phyloP scores from a whole-genome alignment of 169 alveolate genomes.

The Cryptosporidium ubiquitum region DNA sequence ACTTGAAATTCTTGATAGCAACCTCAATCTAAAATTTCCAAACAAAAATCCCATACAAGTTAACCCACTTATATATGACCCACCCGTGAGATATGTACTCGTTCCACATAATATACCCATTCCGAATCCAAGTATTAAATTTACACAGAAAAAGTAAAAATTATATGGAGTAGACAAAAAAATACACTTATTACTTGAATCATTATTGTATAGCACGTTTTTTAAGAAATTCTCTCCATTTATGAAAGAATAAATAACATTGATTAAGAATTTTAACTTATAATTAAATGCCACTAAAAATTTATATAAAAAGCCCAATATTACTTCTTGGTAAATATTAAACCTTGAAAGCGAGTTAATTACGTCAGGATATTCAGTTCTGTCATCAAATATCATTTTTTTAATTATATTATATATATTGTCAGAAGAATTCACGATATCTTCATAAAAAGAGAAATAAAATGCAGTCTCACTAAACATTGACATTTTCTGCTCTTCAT shows the following conservation, averaged over 20 bases:
- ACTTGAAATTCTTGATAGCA: slow-evolving; percentile 75
- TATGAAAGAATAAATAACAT: neutral
- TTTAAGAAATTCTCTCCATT: neutral
- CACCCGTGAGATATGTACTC: slow-evolving; percentile 38
- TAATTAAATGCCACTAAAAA: neutral
- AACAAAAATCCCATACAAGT: slow-evolving; percentile 76
- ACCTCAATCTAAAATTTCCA: slow-evolving; percentile 70
- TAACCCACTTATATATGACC: slow-evolving; percentile 72
- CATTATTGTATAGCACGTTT: neutral
- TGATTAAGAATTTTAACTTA: neutral
- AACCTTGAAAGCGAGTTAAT: slow-evolving; percentile 78
- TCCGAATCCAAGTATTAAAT: slow-evolving; percentile 57
- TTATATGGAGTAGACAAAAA: slow-evolving; percentile 65
- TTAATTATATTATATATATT: neutral
- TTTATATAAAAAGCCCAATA: slow-evolving; percentile 72
- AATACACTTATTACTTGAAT: neutral
- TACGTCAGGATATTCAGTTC: slow-evolving; percentile 78
- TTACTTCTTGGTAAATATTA: slow-evolving; percentile 77
- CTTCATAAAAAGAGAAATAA: slow-evolving; percentile 77
- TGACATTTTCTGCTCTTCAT: slow-evolving; percentile 55
- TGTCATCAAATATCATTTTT: slow-evolving; percentile 46
- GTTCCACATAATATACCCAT: slow-evolving; percentile 60
- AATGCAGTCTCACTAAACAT: slow-evolving; percentile 75
- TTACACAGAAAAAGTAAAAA: slow-evolving; percentile 65
- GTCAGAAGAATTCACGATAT: slow-evolving; percentile 75